Conservation (phyloP, 2,329 filamentous ascomycete genomes). For the Penicillium paneum region DNA sequence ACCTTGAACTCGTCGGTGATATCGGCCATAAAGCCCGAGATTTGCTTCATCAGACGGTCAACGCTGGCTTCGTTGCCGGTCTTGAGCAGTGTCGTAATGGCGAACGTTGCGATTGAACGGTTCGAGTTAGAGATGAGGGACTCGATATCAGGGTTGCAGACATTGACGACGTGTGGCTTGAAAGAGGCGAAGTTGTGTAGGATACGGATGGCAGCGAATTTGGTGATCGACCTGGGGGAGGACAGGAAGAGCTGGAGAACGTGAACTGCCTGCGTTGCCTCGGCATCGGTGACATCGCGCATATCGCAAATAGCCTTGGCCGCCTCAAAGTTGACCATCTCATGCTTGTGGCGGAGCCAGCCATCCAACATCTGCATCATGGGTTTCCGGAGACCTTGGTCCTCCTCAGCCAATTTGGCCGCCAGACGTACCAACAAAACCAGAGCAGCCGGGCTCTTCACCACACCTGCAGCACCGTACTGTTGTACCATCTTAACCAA, state of each 20-base stretch:
- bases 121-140: conserved; percentile 95
- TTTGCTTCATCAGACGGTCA: conserved; percentile 97
- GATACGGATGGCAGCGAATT: conserved; percentile 94
- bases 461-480: conserved; percentile 82
- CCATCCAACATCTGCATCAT: conserved; percentile 97
- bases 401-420: conserved; percentile 90
- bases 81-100: conserved; percentile 96
- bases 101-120: conserved; percentile 95
- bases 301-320: conserved; percentile 97
- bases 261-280: conserved; percentile 88
- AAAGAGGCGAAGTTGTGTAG: conserved; percentile 95
- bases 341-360: conserved; percentile 97
- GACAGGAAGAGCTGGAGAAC: conserved; percentile 95
- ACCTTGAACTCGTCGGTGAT: conserved; percentile 99
- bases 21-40: conserved; percentile 96
- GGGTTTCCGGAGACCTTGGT: conserved; percentile 79
- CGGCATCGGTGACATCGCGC: conserved; percentile 85
- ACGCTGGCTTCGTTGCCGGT: conserved; percentile 97
- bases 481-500: conserved; percentile 99
- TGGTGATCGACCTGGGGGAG: conserved; percentile 90
- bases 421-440: conserved; percentile 90
- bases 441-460: conserved; percentile 91
- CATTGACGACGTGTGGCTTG: conserved; percentile 86
- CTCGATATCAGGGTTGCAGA: conserved; percentile 97
- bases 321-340: conserved; percentile 99